phyloP scores from a whole-genome alignment of 1,284 basidiomycete species.

The Pholiota adiposa region DNA sequence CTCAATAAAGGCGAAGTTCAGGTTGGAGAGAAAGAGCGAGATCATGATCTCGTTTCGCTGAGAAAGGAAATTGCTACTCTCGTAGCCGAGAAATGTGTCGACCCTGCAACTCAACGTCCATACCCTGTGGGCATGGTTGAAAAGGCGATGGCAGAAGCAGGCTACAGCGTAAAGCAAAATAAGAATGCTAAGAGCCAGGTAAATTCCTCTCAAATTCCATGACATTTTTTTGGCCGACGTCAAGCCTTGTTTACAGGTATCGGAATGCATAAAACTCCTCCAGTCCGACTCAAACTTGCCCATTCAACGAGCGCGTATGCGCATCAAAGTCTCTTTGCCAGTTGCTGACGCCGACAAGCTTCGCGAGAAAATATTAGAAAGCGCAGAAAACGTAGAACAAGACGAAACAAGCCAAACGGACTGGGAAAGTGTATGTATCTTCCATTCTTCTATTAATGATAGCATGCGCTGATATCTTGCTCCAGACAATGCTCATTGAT shows the following conservation, averaged over 20 bases:
- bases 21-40: slow-evolving; percentile 96
- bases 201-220: slow-evolving; percentile 16
- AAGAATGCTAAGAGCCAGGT: slow-evolving; percentile 95
- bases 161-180: slow-evolving; percentile 87
- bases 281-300: slow-evolving; percentile 84
- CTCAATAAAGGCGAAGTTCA: slow-evolving; percentile 96
- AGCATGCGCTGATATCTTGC: slow-evolving; percentile 7
- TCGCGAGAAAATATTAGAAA: slow-evolving; percentile 73
- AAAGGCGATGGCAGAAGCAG: slow-evolving; percentile 95
- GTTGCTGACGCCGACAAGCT: slow-evolving; percentile 73
- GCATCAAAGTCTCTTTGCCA: slow-evolving; percentile 84
- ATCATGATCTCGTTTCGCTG: slow-evolving; percentile 84
- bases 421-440: slow-evolving; percentile 83
- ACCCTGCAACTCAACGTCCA: slow-evolving; percentile 87
- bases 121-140: slow-evolving; percentile 97
- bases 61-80: slow-evolving; percentile 94
- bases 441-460: background rate
- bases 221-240: background rate
- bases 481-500: slow-evolving; percentile 88
- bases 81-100: slow-evolving; percentile 94
- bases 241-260: slow-evolving; percentile 58
- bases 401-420: slow-evolving; percentile 78
- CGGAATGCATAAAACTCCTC: slow-evolving; percentile 89
- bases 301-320: slow-evolving; percentile 93
- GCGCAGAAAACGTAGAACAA: slow-evolving; percentile 85